Conservation (phyloP, 371 early-diverging fungal genomes). For the Modicella reniformis region DNA sequence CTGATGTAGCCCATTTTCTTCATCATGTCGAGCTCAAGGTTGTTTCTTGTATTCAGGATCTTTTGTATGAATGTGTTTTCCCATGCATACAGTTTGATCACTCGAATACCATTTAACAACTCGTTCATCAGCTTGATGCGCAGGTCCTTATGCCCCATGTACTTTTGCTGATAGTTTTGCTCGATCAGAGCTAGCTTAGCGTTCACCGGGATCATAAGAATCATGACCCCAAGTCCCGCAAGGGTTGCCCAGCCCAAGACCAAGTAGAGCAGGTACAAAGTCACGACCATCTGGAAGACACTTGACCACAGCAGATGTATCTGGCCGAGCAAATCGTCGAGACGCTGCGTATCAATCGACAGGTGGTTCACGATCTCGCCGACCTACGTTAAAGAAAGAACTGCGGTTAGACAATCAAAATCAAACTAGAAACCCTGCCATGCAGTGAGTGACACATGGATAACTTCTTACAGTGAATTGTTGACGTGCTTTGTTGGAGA, state of each 20-base stretch:
- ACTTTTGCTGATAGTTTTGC: conserved; percentile 80
- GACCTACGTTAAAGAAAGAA: conserved; percentile 83
- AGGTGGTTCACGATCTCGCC: conserved; percentile 88
- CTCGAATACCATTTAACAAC: conserved; percentile 90
- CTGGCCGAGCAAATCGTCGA: conserved; percentile 77
- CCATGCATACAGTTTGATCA: conserved; percentile 86
- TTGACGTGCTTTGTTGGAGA: conserved; percentile 86
- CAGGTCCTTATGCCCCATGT: conserved; percentile 91
- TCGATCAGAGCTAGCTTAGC: conserved; percentile 69
- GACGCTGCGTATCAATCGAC: conserved; percentile 88
- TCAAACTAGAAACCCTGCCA: too few relatives aligned
- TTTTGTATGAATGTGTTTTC: conserved; percentile 61
- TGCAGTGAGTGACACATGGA: conserved; percentile 70
- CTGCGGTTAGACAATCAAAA: conserved; percentile 90
- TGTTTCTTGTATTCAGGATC: conserved; percentile 80
- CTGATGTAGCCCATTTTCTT: conserved; percentile 76
- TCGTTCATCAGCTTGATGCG: conserved; percentile 95
- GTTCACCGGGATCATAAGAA: conserved; percentile 80
- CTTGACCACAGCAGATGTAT: conserved; percentile 89
- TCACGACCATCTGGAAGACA: conserved; percentile 88
- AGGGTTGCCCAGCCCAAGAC: conserved; percentile 87
- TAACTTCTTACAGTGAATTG: conserved; percentile 65
- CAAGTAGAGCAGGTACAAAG: conserved; percentile 81
- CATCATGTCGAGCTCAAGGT: conserved; percentile 78
- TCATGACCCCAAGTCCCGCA: conserved; percentile 89